Evolutionary conservation across 768 basidiomycete genomes (phyloP), one percentile per base, ranked within the genome.

Genomic region (Serendipita sp.): DNA sequence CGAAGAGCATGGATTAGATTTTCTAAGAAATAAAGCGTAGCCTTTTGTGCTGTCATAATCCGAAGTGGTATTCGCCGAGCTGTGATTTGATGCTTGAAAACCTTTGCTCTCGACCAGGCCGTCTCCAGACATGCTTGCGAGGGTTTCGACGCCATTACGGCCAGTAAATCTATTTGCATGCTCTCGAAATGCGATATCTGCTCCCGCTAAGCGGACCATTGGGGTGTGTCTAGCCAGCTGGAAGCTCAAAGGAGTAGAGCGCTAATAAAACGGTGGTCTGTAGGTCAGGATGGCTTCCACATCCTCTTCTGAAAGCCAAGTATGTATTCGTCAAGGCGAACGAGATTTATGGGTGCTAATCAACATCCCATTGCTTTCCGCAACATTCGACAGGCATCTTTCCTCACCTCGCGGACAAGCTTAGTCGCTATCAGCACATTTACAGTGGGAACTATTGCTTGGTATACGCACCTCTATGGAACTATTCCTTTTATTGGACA

Each of bases 401-500:
- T 86, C 68, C 69, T 85, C 69, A 81, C 78, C 72, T 91, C 90
- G 65, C 85, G 85, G 41, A 79, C 84, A 65, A 81, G 88, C 30
- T 81, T 91, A 67, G 82, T 83, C 65, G 85, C 92, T 54, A 84
- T 85, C 67, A 84, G 89, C 58, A 77, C 86, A 65, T 75, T 89
- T 73, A 83, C 93, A 54, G 88, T 77, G 67, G 96, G 96, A 67
- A 87, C 95, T 54, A 83, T 96, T 74, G 91, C 91, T 64, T 96
- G 91, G 91, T 99, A 99, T 80, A 86, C 90, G 70, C 88, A 93
- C 74, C 82, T 93, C 65, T 98, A 93, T 75, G 96, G 94, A 68
- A 78, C 82, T 35, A 79, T 93, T 65, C 91, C 93, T 36, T 91
- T 98, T 77, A 71, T 98, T 69, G 85, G 88, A 66, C 86, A 96